A percentile compares a stretch with the other conserved stretches of the same genome.
Evolutionary conservation across 2,329 filamentous ascomycete genomes (phyloP).

Genomic region (Fusarium sp.): DNA sequence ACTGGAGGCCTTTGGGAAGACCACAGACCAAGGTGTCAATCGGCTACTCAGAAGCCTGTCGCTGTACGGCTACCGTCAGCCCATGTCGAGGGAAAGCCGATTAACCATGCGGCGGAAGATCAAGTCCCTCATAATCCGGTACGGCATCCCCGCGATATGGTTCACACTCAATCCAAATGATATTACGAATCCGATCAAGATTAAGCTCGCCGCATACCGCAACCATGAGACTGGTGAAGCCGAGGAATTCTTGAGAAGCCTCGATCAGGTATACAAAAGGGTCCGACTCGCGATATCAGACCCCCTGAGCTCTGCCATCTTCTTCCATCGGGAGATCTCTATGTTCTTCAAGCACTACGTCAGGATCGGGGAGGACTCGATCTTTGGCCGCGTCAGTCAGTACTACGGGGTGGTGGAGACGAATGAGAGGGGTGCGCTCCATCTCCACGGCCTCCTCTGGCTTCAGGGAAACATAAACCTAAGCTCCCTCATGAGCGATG

Average conservation of each 20-base stretch:
- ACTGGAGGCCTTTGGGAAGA: neutral
- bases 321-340: constrained; percentile 11
- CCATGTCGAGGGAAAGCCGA: neutral
- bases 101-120: neutral
- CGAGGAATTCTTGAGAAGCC: neutral
- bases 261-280: neutral
- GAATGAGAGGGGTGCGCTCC: no score
- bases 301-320: constrained; percentile 13
- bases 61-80: neutral
- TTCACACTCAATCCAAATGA: constrained; percentile 3
- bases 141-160: constrained; percentile 2
- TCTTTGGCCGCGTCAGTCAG: no score
- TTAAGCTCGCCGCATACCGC: neutral
- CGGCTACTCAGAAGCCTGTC: neutral
- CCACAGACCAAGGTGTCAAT: neutral
- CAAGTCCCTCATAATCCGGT: neutral
- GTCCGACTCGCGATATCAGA: neutral
- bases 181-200: constrained; percentile 6
- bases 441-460: no score
- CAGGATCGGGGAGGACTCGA: no score
- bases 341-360: no score
- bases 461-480: no score
- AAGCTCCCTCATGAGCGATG: no score
- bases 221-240: neutral
- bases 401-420: no score